Evolutionary conservation across 768 basidiomycete genomes (phyloP).

Genomic region (Suillus cothurnatus): DNA sequence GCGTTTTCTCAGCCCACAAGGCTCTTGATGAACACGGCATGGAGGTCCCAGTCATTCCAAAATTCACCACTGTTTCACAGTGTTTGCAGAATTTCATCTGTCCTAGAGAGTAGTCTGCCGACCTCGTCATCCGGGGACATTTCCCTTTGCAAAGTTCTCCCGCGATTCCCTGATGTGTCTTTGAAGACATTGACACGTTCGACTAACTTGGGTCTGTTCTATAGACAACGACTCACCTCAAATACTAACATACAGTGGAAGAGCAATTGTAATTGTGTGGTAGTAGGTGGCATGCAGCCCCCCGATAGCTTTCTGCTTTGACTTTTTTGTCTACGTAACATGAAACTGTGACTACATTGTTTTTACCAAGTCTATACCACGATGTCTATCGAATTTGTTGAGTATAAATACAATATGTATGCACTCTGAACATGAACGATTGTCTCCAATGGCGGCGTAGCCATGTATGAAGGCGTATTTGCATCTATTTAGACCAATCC

Average conservation of each 20-base stretch:
- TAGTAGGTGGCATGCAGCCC: neutral
- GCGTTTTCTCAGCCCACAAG: neutral
- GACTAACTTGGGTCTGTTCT: neutral
- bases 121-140: neutral
- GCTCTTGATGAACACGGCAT: neutral
- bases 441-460: neutral
- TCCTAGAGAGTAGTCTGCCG: neutral
- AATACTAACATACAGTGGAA: neutral
- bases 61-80: neutral
- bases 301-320: neutral
- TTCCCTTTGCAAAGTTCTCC: neutral
- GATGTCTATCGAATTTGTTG: neutral
- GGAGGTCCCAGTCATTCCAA: neutral
- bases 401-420: neutral
- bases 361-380: conserved; percentile 32
- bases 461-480: conserved; percentile 26
- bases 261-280: neutral
- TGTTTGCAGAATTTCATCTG: neutral
- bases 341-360: conserved; percentile 39
- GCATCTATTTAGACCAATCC: conserved; percentile 23
- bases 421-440: neutral
- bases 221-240: neutral
- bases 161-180: neutral
- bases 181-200: neutral
- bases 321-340: neutral